A percentile compares a stretch with the other conserved stretches of the same genome.
Evolutionary conservation across 2,329 filamentous ascomycete genomes (phyloP).

Genomic region (Calonectria henricotiae): DNA sequence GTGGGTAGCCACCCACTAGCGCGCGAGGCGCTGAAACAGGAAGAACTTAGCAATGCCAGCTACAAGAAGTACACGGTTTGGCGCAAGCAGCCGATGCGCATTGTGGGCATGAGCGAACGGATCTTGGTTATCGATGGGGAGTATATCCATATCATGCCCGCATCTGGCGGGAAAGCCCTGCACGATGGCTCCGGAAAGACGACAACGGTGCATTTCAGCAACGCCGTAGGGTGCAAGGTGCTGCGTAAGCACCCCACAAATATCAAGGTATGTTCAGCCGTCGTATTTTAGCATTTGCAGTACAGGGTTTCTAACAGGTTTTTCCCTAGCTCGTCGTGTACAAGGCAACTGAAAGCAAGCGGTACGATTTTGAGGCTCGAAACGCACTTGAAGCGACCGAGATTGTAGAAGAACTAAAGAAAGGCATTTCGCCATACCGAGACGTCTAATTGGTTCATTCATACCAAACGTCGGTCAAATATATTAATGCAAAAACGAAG

Average conservation of each 20-base stretch:
- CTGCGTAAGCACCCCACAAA: conserved; percentile 85
- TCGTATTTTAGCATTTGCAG: neutral
- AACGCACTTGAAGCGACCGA: conserved; percentile 81
- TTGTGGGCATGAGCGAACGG: conserved; percentile 83
- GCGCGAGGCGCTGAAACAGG: conserved; percentile 74
- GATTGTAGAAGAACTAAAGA: conserved; percentile 85
- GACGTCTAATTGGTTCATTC: conserved; percentile 59
- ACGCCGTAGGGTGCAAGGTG: conserved; percentile 87
- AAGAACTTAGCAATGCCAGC: conserved; percentile 71
- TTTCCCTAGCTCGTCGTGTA: conserved; percentile 76
- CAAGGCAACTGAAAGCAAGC: conserved; percentile 82
- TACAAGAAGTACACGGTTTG: conserved; percentile 87
- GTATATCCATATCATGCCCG: conserved; percentile 88
- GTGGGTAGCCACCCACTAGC: conserved; percentile 78
- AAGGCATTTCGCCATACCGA: conserved; percentile 79
- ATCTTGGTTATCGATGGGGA: conserved; percentile 87
- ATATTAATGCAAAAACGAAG: neutral
- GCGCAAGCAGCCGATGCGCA: conserved; percentile 87
- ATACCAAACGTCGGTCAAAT: neutral
- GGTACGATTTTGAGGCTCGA: conserved; percentile 89
- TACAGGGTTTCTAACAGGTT: conserved; percentile 36
- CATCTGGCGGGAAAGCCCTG: conserved; percentile 76
- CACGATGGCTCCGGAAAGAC: conserved; percentile 79
- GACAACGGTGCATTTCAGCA: conserved; percentile 87
- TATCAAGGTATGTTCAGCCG: conserved; percentile 73